Percentiles rank a stretch among this genome's conserved stretches.
phyloP scores from a whole-genome alignment of 257 asterid species.

The Nicotiana knightiana region DNA sequence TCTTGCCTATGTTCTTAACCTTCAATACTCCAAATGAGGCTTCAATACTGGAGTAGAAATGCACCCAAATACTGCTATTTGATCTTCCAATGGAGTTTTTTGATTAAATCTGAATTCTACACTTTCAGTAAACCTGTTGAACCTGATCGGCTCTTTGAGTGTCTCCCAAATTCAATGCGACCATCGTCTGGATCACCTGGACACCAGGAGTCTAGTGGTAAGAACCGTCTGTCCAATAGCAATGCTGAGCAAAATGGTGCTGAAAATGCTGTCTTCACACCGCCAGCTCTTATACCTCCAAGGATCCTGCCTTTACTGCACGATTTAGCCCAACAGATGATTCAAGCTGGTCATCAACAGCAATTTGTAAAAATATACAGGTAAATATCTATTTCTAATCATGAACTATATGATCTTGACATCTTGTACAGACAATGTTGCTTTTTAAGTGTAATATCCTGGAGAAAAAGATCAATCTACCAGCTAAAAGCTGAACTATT shows the following conservation, averaged over 20 bases:
- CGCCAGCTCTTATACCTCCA: slow-evolving; percentile 90
- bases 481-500: not conserved
- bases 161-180: slow-evolving; percentile 96
- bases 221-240: slow-evolving; percentile 52
- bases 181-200: slow-evolving; percentile 91
- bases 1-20: not conserved
- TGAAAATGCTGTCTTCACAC: slow-evolving; percentile 66
- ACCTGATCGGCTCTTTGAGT: slow-evolving; percentile 95
- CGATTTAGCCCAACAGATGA: slow-evolving; percentile 90
- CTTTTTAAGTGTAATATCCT: not conserved
- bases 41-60: not conserved
- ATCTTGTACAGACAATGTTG: not conserved
- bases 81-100: slow-evolving; percentile 1
- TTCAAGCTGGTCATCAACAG: slow-evolving; percentile 82
- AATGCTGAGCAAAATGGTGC: slow-evolving; percentile 53
- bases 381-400: slow-evolving; percentile 21
- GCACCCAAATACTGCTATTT: not conserved
- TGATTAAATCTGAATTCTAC: slow-evolving; percentile 6
- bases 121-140: slow-evolving; percentile 85
- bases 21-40: not conserved
- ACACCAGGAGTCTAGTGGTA: slow-evolving; percentile 46
- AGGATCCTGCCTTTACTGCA: slow-evolving; percentile 91
- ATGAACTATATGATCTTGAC: not conserved
- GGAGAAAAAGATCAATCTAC: not conserved
- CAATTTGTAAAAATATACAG: slow-evolving; percentile 83